phyloP scores from a whole-genome alignment of 345 rosid genomes.

The Arabidopsis arenosa region DNA sequence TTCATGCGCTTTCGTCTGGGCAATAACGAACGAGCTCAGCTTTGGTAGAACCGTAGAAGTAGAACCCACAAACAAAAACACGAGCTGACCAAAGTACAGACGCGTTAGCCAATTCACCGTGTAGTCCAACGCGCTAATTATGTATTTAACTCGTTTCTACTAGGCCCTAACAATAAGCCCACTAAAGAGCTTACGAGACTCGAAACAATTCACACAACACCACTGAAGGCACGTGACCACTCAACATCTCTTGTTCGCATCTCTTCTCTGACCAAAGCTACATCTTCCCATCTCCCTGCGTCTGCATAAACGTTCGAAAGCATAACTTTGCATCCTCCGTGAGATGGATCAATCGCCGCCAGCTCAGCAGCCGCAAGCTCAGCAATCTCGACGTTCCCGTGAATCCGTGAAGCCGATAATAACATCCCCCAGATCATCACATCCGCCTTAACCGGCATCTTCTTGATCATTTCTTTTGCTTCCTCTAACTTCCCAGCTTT shows the following conservation, averaged over 20 bases:
- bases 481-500: conserved; percentile 71
- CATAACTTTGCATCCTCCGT: conserved; percentile 67
- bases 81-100: conserved; percentile 14
- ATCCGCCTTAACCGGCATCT: conserved; percentile 81
- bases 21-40: conserved; percentile 32
- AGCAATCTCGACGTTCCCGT: conserved; percentile 64
- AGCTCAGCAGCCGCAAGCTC: conserved; percentile 67
- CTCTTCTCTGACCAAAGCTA: conserved; percentile 55
- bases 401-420: conserved; percentile 67
- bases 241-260: conserved; percentile 58
- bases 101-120: conserved; percentile 15
- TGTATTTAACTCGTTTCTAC: background rate
- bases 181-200: background rate
- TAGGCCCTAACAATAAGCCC: conserved; percentile 26
- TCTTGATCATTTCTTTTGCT: conserved; percentile 64
- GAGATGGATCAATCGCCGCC: conserved; percentile 64
- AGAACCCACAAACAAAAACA: conserved; percentile 16
- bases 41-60: background rate
- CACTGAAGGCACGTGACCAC: conserved; percentile 67
- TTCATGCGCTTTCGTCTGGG: conserved; percentile 23
- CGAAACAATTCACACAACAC: conserved; percentile 41
- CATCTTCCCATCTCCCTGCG: conserved; percentile 85
- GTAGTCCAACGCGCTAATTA: conserved; percentile 16
- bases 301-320: conserved; percentile 82
- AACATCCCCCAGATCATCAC: conserved; percentile 78